Evolutionary conservation across 2,329 filamentous ascomycete genomes (phyloP).

Genomic region (Trichothecium sympodiale): DNA sequence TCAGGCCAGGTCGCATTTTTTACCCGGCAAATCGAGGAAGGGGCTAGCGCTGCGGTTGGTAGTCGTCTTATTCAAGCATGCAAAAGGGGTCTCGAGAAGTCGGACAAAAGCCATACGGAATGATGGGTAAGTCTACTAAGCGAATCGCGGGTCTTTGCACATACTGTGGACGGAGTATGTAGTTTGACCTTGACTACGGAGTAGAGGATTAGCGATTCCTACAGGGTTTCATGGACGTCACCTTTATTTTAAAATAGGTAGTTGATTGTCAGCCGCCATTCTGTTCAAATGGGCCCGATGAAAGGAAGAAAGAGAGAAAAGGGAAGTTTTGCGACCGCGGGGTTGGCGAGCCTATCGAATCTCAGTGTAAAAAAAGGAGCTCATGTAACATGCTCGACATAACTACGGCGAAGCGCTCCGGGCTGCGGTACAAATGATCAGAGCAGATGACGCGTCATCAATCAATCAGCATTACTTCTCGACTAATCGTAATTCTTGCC

Average conservation of each 20-base stretch:
- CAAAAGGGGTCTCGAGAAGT: not conserved
- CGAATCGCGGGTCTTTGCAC: too few relatives aligned
- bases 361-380: constrained; percentile 31
- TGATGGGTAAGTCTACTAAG: too few relatives aligned
- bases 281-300: too few relatives aligned
- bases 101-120: too few relatives aligned
- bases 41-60: constrained; percentile 14
- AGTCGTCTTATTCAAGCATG: constrained; percentile 2
- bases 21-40: constrained; percentile 29
- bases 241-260: too few relatives aligned
- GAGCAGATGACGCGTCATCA: constrained; percentile 18
- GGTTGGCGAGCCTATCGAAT: constrained; percentile 46
- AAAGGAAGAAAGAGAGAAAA: too few relatives aligned
- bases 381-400: constrained; percentile 35
- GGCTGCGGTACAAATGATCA: constrained; percentile 30
- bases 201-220: too few relatives aligned
- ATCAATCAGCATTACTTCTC: constrained; percentile 36
- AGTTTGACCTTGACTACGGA: too few relatives aligned
- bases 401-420: constrained; percentile 44
- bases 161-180: too few relatives aligned
- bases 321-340: too few relatives aligned
- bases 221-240: too few relatives aligned
- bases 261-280: too few relatives aligned
- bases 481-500: constrained; percentile 44
- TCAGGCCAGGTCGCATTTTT: constrained; percentile 24